phyloP scores from a whole-genome alignment of 192 early-diverging fungal species.

The Rhizophlyctis rosea region DNA sequence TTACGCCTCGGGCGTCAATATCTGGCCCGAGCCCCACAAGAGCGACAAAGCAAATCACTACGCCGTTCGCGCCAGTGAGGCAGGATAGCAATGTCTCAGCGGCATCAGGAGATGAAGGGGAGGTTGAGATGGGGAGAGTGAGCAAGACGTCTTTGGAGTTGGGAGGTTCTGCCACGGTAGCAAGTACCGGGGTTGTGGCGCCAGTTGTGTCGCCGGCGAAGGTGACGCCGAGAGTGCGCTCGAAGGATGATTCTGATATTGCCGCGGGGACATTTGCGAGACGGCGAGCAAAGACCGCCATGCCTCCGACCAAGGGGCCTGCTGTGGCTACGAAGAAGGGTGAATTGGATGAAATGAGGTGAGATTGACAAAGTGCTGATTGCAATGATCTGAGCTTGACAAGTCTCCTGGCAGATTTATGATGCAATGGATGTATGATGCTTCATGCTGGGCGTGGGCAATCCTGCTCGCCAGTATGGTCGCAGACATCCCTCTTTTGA shows the following conservation, averaged over 20 bases:
- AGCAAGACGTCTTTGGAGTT: too few species aligned
- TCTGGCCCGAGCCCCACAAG: not conserved
- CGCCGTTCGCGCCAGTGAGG: not conserved
- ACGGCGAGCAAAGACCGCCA: constrained; percentile 1
- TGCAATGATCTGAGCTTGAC: not conserved
- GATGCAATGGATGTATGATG: constrained; percentile 7
- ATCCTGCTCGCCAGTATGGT: constrained; percentile 24
- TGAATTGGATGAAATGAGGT: constrained; percentile 20
- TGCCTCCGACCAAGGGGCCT: not conserved
- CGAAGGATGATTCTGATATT: not conserved
- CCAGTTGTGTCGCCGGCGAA: too few species aligned
- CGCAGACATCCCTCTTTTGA: constrained; percentile 15
- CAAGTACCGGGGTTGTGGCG: too few species aligned
- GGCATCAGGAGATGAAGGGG: too few species aligned
- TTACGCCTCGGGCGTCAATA: not conserved
- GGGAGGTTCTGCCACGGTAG: too few species aligned
- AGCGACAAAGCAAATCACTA: not conserved
- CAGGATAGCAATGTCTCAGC: too few species aligned
- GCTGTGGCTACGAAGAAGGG: not conserved
- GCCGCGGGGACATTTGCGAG: not conserved
- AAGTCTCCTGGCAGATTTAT: constrained; percentile 11
- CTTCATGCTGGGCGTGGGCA: constrained; percentile 21
- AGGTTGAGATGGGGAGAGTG: too few species aligned
- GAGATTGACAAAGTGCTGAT: not conserved
- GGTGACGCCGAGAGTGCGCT: too few species aligned